Evolutionary conservation across 2,329 filamentous ascomycete genomes (phyloP), one percentile per base, ranked within the genome.

Genomic region (Sphaceloma murrayae): DNA sequence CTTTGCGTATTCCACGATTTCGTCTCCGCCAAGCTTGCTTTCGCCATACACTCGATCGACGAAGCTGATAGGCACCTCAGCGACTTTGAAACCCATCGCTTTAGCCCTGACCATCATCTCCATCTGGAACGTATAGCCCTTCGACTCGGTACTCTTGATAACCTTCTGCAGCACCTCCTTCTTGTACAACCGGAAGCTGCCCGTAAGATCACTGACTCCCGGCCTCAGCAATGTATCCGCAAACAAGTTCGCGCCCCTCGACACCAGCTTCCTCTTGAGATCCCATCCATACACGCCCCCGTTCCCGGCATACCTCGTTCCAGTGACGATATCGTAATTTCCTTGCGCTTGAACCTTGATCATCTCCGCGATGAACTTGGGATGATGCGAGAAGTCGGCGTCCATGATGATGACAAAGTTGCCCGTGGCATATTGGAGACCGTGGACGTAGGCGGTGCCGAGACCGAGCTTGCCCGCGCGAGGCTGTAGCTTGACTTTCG

Each of bases 381-480:
- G 91, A 73, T 98, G 91, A 70, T 98, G 91, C 56, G 79, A 86
- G 75, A 98, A 98, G 69, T 98, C 91, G 67, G 93, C 91, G 71
- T 98, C 91, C 91, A 98, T 98, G 75, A 98, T 98, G 72, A 98
- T 85, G 62, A 98, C 85, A 61, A 80, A 96, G 75, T 93, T 95
- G 57, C 91, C 91, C 16, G 80, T 87, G 17, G 75, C 82, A 62
- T 84, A 96, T 63, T 94, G 78, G 49, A 98, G 74, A 43, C 89
- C 89, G 66, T 95, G 88, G 29, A 95, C 85, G 68, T 96, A 96
- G 38, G 89, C 89, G 2, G 89, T 95, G 54, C 89, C 89, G 39
- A 96, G 81, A n/a, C 89, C 89, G 29, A 95, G 83, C 70, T 96
- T 98, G 61, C 93, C 93, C 31, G 85, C 76, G 58, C 93, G 88